Base-by-base conservation (phyloP, 805 yeast species). In the Candida schatavii region DNA sequence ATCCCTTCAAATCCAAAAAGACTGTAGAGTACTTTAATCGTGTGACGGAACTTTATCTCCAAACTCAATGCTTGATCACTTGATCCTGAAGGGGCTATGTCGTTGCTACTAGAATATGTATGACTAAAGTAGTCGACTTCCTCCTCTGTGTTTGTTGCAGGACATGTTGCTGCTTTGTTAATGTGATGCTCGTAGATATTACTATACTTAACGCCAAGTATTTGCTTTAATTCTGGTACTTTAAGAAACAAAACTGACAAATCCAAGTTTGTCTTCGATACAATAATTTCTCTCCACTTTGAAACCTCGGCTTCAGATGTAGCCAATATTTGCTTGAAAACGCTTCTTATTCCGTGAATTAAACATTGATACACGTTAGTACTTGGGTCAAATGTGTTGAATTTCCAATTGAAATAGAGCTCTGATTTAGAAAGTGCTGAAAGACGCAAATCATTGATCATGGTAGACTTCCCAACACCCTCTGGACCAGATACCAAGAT, bases 391-490 rank as follows among this genome's bases (percentile, higher is more conserved):
- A 51, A 39, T 30, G 54, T 48, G 28, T 60, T 56, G 39, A 62
- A 65, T 20, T 50, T 58, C 71, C 72, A 67, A 23, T 45, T 48
- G 21, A 59, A 54, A 42, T 53, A 58, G 45, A 64, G 58, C 19
- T 50, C 54, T 37, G 61, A 60, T 25, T 57, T 55, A 1, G 66
- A 50, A 9, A 66, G 48, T 3, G 74, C 61, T 2, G 52, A 50
- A 4, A 64, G 56, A 39, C 61, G 64, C 34, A 75, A 45, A 22
- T 70, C 75, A 22, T 57, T 56, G 4, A 76, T 50, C 5, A 75
- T 43, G 4, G 71, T 55, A 0, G 76, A 59, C 49, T 74, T 75
- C 1, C 81, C 81, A 5, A 61, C 52, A 2, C 81, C 81, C 1
- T 67, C 43, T 3, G 56, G 63, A 13, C 81, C 81, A 1, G 55